Evolutionary conservation across 257 asterid species (phyloP).

Genomic region (Forsythia viridissima): DNA sequence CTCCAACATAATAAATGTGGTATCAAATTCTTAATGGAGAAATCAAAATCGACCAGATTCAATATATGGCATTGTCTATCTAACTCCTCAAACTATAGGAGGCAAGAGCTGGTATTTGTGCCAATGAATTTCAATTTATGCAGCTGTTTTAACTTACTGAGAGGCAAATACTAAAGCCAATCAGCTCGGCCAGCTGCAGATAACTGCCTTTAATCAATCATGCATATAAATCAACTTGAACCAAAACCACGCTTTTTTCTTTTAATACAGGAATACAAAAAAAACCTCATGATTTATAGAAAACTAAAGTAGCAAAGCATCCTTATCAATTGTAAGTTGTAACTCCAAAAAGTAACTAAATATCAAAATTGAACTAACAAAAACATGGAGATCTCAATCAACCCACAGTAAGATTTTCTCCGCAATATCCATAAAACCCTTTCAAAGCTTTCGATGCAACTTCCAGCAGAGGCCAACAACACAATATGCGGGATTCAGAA

Average conservation of each 20-base stretch:
- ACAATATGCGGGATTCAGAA: neutral
- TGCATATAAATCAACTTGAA: neutral
- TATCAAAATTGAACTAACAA: constrained; percentile 10
- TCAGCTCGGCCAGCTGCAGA: constrained; percentile 73
- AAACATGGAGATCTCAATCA: neutral
- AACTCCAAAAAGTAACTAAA: neutral
- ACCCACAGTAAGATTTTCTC: neutral
- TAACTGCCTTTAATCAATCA: neutral
- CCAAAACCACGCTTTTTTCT: neutral
- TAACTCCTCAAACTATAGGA: constrained; percentile 24
- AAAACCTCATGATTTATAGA: neutral
- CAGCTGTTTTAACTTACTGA: constrained; percentile 59
- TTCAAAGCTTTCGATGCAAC: constrained; percentile 15
- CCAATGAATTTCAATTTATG: constrained; percentile 38
- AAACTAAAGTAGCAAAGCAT: neutral
- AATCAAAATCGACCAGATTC: neutral
- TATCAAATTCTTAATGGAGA: too few relatives aligned
- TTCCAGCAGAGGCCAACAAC: constrained; percentile 16
- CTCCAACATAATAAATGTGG: neutral
- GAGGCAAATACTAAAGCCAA: constrained; percentile 48
- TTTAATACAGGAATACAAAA: neutral
- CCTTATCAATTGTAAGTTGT: neutral
- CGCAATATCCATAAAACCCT: neutral
- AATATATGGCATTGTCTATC: constrained; percentile 44
- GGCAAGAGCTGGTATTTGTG: constrained; percentile 59